phyloP scores from a whole-genome alignment of 495 filamentous ascomycete genomes.

The Lindgomyces ingoldianus region DNA sequence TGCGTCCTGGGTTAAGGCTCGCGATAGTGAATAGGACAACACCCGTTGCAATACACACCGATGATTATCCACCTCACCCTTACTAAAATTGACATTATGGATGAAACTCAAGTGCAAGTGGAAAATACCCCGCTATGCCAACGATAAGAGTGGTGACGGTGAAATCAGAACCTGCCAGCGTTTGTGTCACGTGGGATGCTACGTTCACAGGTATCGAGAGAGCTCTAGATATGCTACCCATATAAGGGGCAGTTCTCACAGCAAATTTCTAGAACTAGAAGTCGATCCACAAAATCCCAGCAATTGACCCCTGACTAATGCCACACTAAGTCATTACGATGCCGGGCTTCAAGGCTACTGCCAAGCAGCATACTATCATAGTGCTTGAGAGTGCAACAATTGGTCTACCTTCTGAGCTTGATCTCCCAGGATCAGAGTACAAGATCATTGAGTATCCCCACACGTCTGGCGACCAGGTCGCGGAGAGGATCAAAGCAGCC shows the following conservation, averaged over 20 bases:
- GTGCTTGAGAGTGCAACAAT: neutral
- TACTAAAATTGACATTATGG: too few relatives aligned
- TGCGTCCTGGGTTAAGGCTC: too few relatives aligned
- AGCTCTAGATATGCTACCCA: neutral
- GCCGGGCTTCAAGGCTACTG: neutral
- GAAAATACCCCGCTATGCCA: neutral
- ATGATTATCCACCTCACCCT: too few relatives aligned
- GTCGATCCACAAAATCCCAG: too few relatives aligned
- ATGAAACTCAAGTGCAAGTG: too few relatives aligned
- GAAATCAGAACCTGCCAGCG: constrained; percentile 6
- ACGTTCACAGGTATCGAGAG: too few relatives aligned
- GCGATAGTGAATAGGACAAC: too few relatives aligned
- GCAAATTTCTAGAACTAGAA: too few relatives aligned
- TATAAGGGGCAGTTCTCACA: too few relatives aligned
- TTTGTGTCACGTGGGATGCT: too few relatives aligned
- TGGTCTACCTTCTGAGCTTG: neutral
- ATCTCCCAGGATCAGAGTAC: neutral
- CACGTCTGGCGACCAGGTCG: neutral
- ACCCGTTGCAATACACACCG: too few relatives aligned
- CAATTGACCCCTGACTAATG: neutral
- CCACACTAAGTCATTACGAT: neutral
- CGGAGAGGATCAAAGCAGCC: neutral
- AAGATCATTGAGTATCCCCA: neutral
- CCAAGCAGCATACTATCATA: neutral
- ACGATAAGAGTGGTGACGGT: constrained; percentile 4